A percentile compares a stretch with the other conserved stretches of the same genome.
Conservation (phyloP, 352 stramenopile genomes). For the Nothophytophthora sp. region DNA sequence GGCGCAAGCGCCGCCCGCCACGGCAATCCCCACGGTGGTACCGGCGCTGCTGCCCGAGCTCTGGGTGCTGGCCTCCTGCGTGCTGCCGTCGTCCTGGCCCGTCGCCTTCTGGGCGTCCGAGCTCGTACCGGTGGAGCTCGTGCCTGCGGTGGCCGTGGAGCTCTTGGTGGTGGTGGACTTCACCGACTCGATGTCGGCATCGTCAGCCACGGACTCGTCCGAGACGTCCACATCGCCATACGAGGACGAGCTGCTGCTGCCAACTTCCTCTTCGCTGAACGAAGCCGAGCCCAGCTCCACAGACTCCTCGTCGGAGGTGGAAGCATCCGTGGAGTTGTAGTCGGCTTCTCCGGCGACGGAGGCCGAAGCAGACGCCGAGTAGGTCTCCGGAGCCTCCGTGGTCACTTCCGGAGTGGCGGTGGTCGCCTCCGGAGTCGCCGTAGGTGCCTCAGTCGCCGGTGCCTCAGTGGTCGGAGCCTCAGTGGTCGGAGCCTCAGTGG, state of each 20-base stretch:
- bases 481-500: neutral
- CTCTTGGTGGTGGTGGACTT: slow-evolving; percentile 19
- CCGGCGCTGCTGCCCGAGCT: slow-evolving; percentile 1
- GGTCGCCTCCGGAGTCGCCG: slow-evolving; percentile 6
- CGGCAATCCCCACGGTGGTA: slow-evolving; percentile 25
- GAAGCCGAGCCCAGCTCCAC: slow-evolving; percentile 10
- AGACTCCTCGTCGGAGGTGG: slow-evolving; percentile 7
- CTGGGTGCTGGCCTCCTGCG: slow-evolving; percentile 49
- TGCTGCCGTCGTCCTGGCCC: slow-evolving; percentile 19
- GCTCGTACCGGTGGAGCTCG: slow-evolving; percentile 26
- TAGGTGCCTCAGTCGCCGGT: slow-evolving; percentile 7
- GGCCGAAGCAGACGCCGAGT: slow-evolving; percentile 13
- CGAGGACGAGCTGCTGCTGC: slow-evolving; percentile 2
- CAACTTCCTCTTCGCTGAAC: slow-evolving; percentile 16
- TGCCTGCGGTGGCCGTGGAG: slow-evolving; percentile 9
- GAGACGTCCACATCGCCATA: neutral
- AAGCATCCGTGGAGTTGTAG: slow-evolving; percentile 6
- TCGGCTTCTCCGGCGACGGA: slow-evolving; percentile 5
- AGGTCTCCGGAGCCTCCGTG: slow-evolving; percentile 11
- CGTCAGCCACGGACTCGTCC: neutral
- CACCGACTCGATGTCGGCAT: neutral
- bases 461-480: slow-evolving; percentile 7
- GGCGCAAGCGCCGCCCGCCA: slow-evolving; percentile 33
- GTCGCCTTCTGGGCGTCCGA: slow-evolving; percentile 23
- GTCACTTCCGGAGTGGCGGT: slow-evolving; percentile 4